Evolutionary conservation across 495 filamentous ascomycete genomes (phyloP).

Genomic region (Neurospora sp.): DNA sequence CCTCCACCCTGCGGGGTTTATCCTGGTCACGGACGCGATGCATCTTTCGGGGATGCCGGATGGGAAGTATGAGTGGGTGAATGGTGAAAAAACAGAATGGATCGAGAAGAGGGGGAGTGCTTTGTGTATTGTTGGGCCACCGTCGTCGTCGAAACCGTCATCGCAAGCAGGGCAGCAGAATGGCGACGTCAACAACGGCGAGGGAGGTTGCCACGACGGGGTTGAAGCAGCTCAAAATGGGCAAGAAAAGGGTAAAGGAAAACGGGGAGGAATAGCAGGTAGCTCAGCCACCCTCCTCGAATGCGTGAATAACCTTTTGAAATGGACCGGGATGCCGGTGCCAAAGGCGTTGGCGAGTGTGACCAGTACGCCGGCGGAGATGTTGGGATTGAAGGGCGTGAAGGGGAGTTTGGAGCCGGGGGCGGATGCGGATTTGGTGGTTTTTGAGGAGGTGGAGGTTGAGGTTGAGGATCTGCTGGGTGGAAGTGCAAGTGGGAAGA

Average conservation of each 20-base stretch:
- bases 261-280: not conserved
- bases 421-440: slow-evolving; percentile 72
- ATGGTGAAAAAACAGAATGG: slow-evolving; percentile 52
- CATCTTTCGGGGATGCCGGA: slow-evolving; percentile 59
- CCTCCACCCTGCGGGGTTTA: slow-evolving; percentile 51
- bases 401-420: slow-evolving; percentile 60
- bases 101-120: slow-evolving; percentile 55
- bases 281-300: slow-evolving; percentile 64
- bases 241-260: not conserved
- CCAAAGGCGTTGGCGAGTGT: slow-evolving; percentile 59
- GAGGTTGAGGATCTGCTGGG: not conserved
- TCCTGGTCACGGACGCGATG: slow-evolving; percentile 63
- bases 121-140: slow-evolving; percentile 47
- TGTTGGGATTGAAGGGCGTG: slow-evolving; percentile 55
- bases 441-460: slow-evolving; percentile 45
- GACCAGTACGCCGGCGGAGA: slow-evolving; percentile 59
- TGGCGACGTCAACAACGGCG: not conserved
- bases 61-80: slow-evolving; percentile 69
- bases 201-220: no score
- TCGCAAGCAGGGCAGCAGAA: no score
- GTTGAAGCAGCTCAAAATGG: not conserved
- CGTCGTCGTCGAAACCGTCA: no score
- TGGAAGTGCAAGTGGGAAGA: not conserved
- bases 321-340: slow-evolving; percentile 55
- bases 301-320: slow-evolving; percentile 71